Conservation (phyloP, 1,284 basidiomycete species). For the Leccinum laetum region DNA sequence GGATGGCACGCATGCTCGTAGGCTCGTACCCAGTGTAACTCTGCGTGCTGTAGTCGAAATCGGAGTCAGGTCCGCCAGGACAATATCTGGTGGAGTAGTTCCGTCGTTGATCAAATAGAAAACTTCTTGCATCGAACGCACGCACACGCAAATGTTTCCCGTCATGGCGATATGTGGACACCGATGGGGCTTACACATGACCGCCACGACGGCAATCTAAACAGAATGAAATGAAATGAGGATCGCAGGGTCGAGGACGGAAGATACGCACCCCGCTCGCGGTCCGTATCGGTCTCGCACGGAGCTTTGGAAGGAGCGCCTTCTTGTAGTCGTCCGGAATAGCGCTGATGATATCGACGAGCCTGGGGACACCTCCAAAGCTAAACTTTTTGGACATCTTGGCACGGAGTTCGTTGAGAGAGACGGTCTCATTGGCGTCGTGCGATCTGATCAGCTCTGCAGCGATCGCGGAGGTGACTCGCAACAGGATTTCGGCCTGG, state of each 20-base stretch:
- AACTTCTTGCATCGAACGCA: slow-evolving; percentile 9
- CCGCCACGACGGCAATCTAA: slow-evolving; percentile 97
- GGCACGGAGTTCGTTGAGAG: slow-evolving; percentile 86
- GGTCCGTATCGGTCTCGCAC: slow-evolving; percentile 95
- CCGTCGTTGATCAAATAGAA: not conserved
- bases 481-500: slow-evolving; percentile 88
- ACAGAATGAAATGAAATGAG: not conserved
- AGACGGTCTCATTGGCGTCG: slow-evolving; percentile 74
- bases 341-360: slow-evolving; percentile 98
- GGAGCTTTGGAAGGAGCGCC: slow-evolving; percentile 86
- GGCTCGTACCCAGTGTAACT: slow-evolving; percentile 98
- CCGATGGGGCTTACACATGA: slow-evolving; percentile 99
- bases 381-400: slow-evolving; percentile 91
- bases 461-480: slow-evolving; percentile 95
- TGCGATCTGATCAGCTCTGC: slow-evolving; percentile 92
- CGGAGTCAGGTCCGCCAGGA: slow-evolving; percentile 98
- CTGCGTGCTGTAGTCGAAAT: slow-evolving; percentile 99
- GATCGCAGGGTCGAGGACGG: not conserved
- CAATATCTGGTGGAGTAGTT: slow-evolving; percentile 72
- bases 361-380: slow-evolving; percentile 84
- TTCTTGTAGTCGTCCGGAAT: slow-evolving; percentile 98
- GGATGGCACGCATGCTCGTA: slow-evolving; percentile 98
- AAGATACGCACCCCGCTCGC: slow-evolving; percentile 78
- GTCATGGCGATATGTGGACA: slow-evolving; percentile 99
- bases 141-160: slow-evolving; percentile 98